Evolutionary conservation across 345 rosid species (phyloP).

Genomic region (Anastatica hierochuntica): DNA sequence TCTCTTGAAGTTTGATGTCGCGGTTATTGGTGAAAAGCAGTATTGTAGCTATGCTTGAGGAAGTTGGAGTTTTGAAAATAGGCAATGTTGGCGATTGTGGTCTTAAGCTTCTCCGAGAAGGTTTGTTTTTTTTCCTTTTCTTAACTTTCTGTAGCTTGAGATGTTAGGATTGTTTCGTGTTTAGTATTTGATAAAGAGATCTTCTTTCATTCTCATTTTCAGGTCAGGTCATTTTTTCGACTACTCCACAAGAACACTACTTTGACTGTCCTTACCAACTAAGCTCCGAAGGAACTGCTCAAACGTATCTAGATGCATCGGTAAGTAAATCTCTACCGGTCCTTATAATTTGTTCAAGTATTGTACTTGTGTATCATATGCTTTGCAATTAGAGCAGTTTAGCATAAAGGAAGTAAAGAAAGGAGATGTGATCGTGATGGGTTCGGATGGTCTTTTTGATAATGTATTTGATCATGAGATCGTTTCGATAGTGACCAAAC

Average conservation of each 20-base stretch:
- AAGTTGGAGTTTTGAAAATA: constrained; percentile 50
- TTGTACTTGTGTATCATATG: neutral
- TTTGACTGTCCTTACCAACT: constrained; percentile 87
- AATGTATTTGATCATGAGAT: constrained; percentile 75
- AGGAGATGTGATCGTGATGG: constrained; percentile 69
- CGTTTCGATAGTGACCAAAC: constrained; percentile 34
- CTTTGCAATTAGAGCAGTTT: constrained; percentile 37
- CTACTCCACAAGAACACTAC: constrained; percentile 78
- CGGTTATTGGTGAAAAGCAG: constrained; percentile 32
- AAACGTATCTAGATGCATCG: constrained; percentile 79
- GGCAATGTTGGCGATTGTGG: constrained; percentile 91
- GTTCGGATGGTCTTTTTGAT: constrained; percentile 89
- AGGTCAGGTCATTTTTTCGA: constrained; percentile 56
- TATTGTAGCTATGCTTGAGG: constrained; percentile 71
- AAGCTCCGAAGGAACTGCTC: constrained; percentile 67
- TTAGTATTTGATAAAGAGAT: too few relatives aligned
- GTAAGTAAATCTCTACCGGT: constrained; percentile 26
- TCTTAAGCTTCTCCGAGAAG: constrained; percentile 59
- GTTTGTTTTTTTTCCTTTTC: constrained; percentile 10
- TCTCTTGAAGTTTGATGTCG: constrained; percentile 7
- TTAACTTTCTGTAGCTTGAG: neutral
- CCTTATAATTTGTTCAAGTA: neutral
- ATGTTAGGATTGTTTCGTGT: neutral
- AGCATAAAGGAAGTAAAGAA: constrained; percentile 47
- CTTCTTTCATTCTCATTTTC: constrained; percentile 18